Percentiles rank a stretch among this genome's conserved stretches.
phyloP scores from a whole-genome alignment of 1,284 basidiomycete species.

The Irpex rosettiformis region DNA sequence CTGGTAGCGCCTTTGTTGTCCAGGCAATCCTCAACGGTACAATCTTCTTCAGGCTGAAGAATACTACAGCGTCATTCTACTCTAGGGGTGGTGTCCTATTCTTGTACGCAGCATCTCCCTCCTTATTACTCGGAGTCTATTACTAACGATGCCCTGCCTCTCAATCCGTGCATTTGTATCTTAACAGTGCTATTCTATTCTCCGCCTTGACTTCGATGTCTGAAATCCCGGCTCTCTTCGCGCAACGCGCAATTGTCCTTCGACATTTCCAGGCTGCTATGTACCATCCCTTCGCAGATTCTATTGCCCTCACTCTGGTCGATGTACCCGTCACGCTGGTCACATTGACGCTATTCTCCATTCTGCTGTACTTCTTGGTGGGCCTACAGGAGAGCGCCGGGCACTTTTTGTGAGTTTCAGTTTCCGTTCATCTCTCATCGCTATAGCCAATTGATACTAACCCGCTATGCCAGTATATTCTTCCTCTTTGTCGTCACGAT shows the following conservation, averaged over 20 bases:
- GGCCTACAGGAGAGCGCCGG: slow-evolving; percentile 47
- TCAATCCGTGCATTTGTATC: neutral
- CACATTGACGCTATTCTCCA: slow-evolving; percentile 47
- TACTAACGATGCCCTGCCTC: too few relatives aligned
- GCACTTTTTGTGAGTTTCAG: slow-evolving; percentile 53
- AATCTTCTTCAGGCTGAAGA: slow-evolving; percentile 64
- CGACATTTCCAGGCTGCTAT: slow-evolving; percentile 57
- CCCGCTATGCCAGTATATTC: slow-evolving; percentile 39
- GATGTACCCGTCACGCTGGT: slow-evolving; percentile 64
- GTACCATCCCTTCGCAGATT: slow-evolving; percentile 66
- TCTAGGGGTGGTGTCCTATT: slow-evolving; percentile 77
- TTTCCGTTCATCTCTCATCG: neutral
- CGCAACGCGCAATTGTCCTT: slow-evolving; percentile 69
- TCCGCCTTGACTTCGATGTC: slow-evolving; percentile 55
- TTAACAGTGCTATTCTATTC: slow-evolving; percentile 47
- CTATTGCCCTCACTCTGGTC: slow-evolving; percentile 66
- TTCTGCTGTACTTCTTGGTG: slow-evolving; percentile 67
- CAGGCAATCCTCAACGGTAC: slow-evolving; percentile 45
- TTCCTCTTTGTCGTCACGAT: slow-evolving; percentile 48
- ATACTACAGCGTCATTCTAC: slow-evolving; percentile 68
- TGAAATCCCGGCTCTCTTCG: slow-evolving; percentile 72
- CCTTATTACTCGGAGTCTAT: neutral
- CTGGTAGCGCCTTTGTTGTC: slow-evolving; percentile 10
- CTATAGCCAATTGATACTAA: neutral
- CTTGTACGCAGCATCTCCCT: slow-evolving; percentile 41